Evolutionary conservation across 352 stramenopile genomes (phyloP).

Genomic region (Phytophthora hybrid): DNA sequence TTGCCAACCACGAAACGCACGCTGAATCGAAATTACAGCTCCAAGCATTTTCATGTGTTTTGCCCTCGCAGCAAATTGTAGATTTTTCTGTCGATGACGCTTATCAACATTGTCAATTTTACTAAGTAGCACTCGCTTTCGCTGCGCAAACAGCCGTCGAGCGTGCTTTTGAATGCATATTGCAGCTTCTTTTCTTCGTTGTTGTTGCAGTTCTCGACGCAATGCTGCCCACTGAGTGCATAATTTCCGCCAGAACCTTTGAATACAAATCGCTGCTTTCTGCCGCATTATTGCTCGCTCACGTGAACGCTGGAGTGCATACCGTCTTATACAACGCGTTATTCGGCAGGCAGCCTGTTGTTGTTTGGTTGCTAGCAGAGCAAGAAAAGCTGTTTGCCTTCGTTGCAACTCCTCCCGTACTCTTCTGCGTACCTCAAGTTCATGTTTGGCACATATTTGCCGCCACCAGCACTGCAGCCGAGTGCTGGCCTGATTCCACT

Average conservation of each 20-base stretch:
- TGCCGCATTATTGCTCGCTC: conserved; percentile 17
- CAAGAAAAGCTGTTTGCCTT: conserved; percentile 55
- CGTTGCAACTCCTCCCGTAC: conserved; percentile 51
- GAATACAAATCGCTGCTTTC: conserved; percentile 46
- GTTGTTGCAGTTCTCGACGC: conserved; percentile 46
- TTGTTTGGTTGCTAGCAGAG: conserved; percentile 52
- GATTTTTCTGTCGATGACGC: conserved; percentile 16
- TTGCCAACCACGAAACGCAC: conserved; percentile 51
- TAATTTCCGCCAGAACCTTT: conserved; percentile 61
- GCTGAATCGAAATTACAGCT: conserved; percentile 59
- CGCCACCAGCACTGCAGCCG: conserved; percentile 74
- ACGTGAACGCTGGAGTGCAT: conserved; percentile 7
- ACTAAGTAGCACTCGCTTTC: conserved; percentile 36
- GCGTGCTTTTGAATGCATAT: conserved; percentile 54
- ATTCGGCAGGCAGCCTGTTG: conserved; percentile 57
- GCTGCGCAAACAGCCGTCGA: conserved; percentile 45
- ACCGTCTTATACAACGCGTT: conserved; percentile 49
- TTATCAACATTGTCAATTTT: conserved; percentile 52
- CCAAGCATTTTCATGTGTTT: conserved; percentile 34
- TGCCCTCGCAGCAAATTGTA: conserved; percentile 8
- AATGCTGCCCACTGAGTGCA: conserved; percentile 59
- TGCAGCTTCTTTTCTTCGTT: conserved; percentile 47
- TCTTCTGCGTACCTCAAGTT: conserved; percentile 33
- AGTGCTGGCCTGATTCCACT: conserved; percentile 19
- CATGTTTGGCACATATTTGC: conserved; percentile 40